These are phyloP conservation scores for Rubia yunnanensis DNA, from an alignment of 257 asterid genomes.

Conservation along the genomic window DNA sequence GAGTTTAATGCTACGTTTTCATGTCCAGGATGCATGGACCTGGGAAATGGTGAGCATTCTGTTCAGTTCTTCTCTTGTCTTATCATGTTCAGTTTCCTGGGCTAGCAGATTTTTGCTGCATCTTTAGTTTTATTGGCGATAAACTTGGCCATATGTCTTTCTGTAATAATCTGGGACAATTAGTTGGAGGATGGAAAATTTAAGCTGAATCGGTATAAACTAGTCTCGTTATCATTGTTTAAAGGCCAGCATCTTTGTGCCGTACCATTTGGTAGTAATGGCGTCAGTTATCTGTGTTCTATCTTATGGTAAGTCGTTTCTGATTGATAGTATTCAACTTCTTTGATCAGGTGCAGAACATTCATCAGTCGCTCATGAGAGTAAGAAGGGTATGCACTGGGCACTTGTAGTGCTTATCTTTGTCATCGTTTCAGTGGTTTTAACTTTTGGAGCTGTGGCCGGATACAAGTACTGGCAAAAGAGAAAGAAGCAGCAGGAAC, in stretches of 20 bases:
- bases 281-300: background rate
- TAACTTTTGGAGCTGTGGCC: slow-evolving; percentile 32
- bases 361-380: slow-evolving; percentile 19
- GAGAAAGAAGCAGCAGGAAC: slow-evolving; percentile 64
- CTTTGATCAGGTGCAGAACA: slow-evolving; percentile 27
- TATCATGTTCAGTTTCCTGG: background rate
- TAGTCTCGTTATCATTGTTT: background rate
- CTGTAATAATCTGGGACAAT: background rate
- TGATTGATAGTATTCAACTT: background rate
- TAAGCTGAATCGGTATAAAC: background rate
- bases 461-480: slow-evolving; percentile 50
- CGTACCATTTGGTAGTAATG: background rate
- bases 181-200: background rate
- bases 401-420: slow-evolving; percentile 25
- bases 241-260: background rate
- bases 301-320: background rate
- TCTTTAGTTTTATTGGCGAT: background rate
- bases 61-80: background rate
- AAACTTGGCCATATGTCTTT: background rate
- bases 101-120: background rate
- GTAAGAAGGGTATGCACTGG: slow-evolving; percentile 35
- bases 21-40: slow-evolving; percentile 27
- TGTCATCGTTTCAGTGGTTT: slow-evolving; percentile 17
- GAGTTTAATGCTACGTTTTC: slow-evolving; percentile 34
- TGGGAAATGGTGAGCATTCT: slow-evolving; percentile 20